phyloP scores from a whole-genome alignment of 768 basidiomycete species.

The Omphalotus guepiniiformis region DNA sequence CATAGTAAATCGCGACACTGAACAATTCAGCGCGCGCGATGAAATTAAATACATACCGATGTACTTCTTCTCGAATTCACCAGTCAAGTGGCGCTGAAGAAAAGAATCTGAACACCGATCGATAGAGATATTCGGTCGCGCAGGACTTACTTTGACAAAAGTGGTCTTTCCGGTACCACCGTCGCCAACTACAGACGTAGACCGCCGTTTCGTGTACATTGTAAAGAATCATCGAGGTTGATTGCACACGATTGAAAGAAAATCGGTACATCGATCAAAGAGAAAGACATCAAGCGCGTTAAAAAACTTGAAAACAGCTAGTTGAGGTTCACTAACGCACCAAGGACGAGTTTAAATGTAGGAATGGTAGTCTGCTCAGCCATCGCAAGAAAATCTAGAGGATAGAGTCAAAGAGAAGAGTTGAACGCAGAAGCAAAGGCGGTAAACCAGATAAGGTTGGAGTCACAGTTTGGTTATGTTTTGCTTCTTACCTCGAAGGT shows the following conservation, averaged over 20 bases:
- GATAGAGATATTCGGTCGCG: constrained; percentile 11
- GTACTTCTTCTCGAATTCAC: constrained; percentile 99
- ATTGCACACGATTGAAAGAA: constrained; percentile 43
- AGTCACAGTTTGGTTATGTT: no score
- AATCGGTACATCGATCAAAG: no score
- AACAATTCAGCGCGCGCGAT: constrained; percentile 11
- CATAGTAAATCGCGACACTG: constrained; percentile 11
- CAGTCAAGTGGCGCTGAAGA: constrained; percentile 92
- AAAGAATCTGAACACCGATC: constrained; percentile 54
- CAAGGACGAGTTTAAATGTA: constrained; percentile 98
- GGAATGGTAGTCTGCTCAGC: constrained; percentile 49
- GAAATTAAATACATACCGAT: constrained; percentile 62
- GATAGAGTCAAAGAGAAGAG: constrained; percentile 24
- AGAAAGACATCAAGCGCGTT: constrained; percentile 29
- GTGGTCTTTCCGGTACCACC: constrained; percentile 98
- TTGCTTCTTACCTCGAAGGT: no score
- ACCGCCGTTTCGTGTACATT: constrained; percentile 15
- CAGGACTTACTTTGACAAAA: constrained; percentile 82
- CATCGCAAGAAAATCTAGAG: constrained; percentile 31
- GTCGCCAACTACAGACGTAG: constrained; percentile 68
- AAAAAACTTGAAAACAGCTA: constrained; percentile 18
- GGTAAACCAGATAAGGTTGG: no score
- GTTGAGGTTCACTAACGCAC: constrained; percentile 40
- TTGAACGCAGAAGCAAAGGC: no score
- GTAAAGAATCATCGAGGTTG: constrained; percentile 10